Conservation (phyloP, 2,329 filamentous ascomycete genomes). For the Neonectria ditissima region DNA sequence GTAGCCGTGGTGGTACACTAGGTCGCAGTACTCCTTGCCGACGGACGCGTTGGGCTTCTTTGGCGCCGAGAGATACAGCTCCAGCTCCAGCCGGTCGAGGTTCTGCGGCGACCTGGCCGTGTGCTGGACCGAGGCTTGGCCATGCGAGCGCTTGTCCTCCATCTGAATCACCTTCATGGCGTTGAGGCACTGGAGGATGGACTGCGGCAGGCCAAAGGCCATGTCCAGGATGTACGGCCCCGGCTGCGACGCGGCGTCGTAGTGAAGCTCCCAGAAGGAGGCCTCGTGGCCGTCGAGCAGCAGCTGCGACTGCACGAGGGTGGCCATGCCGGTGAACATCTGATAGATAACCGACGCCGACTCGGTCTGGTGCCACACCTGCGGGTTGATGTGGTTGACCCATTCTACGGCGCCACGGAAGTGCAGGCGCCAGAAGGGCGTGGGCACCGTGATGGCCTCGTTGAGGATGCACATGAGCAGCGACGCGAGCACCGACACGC, state of each 20-base stretch:
- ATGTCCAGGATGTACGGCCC: constrained; percentile 36
- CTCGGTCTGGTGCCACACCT: constrained; percentile 40
- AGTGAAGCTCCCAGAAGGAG: constrained; percentile 35
- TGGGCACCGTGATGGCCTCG: constrained; percentile 41
- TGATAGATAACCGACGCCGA: constrained; percentile 39
- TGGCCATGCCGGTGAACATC: constrained; percentile 42
- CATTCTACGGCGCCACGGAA: constrained; percentile 42
- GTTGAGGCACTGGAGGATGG: constrained; percentile 37
- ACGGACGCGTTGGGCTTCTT: constrained; percentile 26
- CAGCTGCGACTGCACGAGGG: constrained; percentile 38
- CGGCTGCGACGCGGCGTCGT: constrained; percentile 38
- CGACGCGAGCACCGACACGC: constrained; percentile 36
- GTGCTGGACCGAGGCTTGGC: neutral
- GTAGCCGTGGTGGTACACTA: constrained; percentile 42
- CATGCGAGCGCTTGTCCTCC: constrained; percentile 24
- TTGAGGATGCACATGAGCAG: constrained; percentile 42
- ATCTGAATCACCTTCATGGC: constrained; percentile 37
- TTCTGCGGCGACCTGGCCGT: constrained; percentile 21
- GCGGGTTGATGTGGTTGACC: constrained; percentile 43
- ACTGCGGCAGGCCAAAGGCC: constrained; percentile 37
- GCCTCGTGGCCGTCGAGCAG: constrained; percentile 34
- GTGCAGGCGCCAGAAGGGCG: constrained; percentile 40
- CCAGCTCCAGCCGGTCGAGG: constrained; percentile 38
- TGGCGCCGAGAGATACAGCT: constrained; percentile 37
- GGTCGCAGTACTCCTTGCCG: constrained; percentile 34